These are phyloP conservation scores for Yueomyces sp. DNA, from an alignment of 805 yeast species.

Conservation along the genomic window DNA sequence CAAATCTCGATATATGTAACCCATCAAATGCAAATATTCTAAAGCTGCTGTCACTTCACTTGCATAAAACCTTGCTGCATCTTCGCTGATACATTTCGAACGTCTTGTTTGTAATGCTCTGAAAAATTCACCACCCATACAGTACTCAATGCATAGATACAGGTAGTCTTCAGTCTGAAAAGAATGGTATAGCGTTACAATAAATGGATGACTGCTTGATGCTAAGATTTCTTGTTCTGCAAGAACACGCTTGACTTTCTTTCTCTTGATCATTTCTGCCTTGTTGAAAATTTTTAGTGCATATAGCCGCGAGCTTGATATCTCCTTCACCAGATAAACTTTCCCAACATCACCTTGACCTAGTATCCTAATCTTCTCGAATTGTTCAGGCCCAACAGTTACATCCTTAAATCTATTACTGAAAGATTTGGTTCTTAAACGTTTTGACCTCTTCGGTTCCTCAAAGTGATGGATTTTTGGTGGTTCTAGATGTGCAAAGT, in stretches of 20 bases:
- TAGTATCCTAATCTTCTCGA: conserved; percentile 76
- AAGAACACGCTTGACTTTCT: conserved; percentile 84
- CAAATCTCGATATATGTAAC: conserved; percentile 89
- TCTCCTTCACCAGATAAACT: conserved; percentile 83
- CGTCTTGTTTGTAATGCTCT: conserved; percentile 87
- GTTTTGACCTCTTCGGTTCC: conserved; percentile 21
- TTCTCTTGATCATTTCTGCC: conserved; percentile 87
- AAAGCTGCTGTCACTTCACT: conserved; percentile 95
- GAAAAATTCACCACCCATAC: conserved; percentile 99
- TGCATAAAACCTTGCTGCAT: conserved; percentile 86
- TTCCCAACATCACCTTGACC: conserved; percentile 98
- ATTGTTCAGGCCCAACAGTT: conserved; percentile 75
- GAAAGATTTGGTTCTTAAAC: conserved; percentile 33
- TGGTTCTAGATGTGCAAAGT: background rate
- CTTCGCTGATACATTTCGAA: conserved; percentile 73
- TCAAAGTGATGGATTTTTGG: background rate
- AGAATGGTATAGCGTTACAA: conserved; percentile 89
- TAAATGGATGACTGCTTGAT: conserved; percentile 92
- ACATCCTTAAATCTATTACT: conserved; percentile 63
- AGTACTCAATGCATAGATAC: conserved; percentile 94
- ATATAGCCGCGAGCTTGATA: conserved; percentile 54
- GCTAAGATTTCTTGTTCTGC: conserved; percentile 97
- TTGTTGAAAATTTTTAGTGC: conserved; percentile 90
- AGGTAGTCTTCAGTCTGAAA: conserved; percentile 88
- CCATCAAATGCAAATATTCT: conserved; percentile 92